Conservation (phyloP, 345 rosid species). For the Eutrema japonicum region DNA sequence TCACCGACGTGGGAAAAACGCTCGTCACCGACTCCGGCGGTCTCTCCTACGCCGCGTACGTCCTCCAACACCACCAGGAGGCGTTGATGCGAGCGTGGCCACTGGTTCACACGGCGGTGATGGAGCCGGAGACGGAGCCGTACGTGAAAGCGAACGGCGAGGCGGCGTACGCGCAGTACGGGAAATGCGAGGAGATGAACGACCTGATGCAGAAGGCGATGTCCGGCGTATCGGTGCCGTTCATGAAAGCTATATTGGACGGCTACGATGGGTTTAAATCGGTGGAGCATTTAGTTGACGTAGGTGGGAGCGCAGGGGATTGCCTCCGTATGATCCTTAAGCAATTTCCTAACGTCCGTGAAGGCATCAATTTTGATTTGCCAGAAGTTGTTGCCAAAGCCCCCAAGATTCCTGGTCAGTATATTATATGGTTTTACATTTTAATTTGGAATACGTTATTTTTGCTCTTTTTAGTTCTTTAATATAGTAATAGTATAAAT, state of each 20-base stretch:
- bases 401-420: slow-evolving; percentile 66
- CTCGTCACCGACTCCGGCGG: slow-evolving; percentile 74
- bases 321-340: slow-evolving; percentile 79
- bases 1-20: slow-evolving; percentile 76
- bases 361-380: slow-evolving; percentile 83
- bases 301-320: slow-evolving; percentile 95
- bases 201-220: slow-evolving; percentile 82
- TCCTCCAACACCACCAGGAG: slow-evolving; percentile 98
- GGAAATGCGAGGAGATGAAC: slow-evolving; percentile 83
- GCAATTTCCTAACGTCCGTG: slow-evolving; percentile 51
- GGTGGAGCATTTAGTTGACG: slow-evolving; percentile 66
- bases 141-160: slow-evolving; percentile 77
- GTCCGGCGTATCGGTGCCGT: slow-evolving; percentile 91
- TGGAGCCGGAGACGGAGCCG: slow-evolving; percentile 69
- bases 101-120: slow-evolving; percentile 72
- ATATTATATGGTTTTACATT: neutral
- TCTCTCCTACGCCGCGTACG: slow-evolving; percentile 74
- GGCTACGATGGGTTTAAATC: slow-evolving; percentile 74
- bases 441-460: neutral
- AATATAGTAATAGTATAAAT: too few species aligned
- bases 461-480: too few species aligned
- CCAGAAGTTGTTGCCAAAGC: slow-evolving; percentile 87
- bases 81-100: slow-evolving; percentile 82
- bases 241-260: slow-evolving; percentile 71
- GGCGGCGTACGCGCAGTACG: slow-evolving; percentile 69